Conservation (phyloP, 768 basidiomycete genomes). For the Naganishia friedmannii region DNA sequence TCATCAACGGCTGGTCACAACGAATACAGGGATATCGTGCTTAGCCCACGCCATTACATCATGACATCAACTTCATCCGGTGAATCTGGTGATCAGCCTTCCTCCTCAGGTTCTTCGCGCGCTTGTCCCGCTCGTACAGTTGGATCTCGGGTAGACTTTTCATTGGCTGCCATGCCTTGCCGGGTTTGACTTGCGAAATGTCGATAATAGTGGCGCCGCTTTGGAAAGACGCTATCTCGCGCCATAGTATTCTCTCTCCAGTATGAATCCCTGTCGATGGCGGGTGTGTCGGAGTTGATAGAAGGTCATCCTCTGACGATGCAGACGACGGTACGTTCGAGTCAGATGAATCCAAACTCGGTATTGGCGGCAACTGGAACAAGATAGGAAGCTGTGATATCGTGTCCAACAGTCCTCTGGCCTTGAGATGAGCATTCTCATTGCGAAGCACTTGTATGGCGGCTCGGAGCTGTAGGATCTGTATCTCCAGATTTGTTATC, state of each 20-base stretch:
- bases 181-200: conserved; percentile 62
- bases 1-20: background rate
- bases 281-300: conserved; percentile 49
- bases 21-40: background rate
- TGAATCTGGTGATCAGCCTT: conserved; percentile 57
- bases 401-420: conserved; percentile 81
- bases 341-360: conserved; percentile 52
- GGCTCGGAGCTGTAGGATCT: conserved; percentile 87
- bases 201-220: conserved; percentile 82
- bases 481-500: background rate
- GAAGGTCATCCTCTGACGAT: conserved; percentile 27
- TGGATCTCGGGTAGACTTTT: conserved; percentile 79
- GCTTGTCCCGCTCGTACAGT: conserved; percentile 69
- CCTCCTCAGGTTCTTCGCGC: conserved; percentile 68
- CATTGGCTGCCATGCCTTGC: conserved; percentile 71
- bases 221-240: conserved; percentile 83
- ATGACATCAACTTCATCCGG: background rate
- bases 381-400: conserved; percentile 71
- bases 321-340: conserved; percentile 66
- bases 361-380: conserved; percentile 51
- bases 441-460: conserved; percentile 87
- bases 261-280: conserved; percentile 63
- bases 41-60: background rate
- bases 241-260: conserved; percentile 73
- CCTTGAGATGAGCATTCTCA: conserved; percentile 90